Percentiles rank a stretch among this genome's conserved stretches.
phyloP scores from a whole-genome alignment of 2,329 filamentous ascomycete genomes.

The Falciphora oryzae region DNA sequence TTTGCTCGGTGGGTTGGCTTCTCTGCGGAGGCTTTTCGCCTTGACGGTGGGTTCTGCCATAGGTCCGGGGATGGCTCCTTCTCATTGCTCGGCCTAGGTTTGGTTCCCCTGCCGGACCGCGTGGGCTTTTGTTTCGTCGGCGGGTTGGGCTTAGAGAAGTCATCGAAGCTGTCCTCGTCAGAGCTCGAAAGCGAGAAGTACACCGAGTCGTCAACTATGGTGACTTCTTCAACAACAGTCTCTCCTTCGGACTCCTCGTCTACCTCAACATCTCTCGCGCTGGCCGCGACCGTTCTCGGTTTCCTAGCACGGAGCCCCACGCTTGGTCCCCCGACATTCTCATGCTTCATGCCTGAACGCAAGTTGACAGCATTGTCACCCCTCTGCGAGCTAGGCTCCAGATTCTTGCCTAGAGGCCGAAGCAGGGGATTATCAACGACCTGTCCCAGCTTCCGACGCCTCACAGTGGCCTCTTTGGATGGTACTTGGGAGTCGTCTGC shows the following conservation, averaged over 20 bases:
- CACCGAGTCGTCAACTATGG: conserved; percentile 14
- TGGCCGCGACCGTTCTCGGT: conserved; percentile 2
- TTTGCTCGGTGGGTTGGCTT: not conserved
- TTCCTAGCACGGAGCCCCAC: conserved; percentile 18
- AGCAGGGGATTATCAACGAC: conserved; percentile 18
- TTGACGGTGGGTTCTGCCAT: not conserved
- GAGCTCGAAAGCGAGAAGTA: conserved; percentile 12
- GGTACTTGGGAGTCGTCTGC: not conserved
- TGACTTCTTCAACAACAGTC: conserved; percentile 18
- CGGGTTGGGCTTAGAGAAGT: conserved; percentile 13
- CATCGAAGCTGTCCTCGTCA: conserved; percentile 14
- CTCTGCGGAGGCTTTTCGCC: not conserved
- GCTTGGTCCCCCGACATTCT: conserved; percentile 6
- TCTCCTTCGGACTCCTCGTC: conserved; percentile 78
- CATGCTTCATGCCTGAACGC: not conserved
- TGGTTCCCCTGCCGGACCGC: not conserved
- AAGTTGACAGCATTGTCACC: not conserved
- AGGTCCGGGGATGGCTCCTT: too few relatives aligned
- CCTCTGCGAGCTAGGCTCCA: not conserved
- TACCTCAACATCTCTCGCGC: conserved; percentile 19
- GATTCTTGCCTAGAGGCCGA: conserved; percentile 17
- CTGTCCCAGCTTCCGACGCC: conserved; percentile 20
- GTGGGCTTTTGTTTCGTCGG: not conserved
- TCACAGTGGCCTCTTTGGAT: conserved; percentile 12
- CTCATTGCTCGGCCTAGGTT: not conserved